Percentiles rank a stretch among this genome's conserved stretches.
phyloP scores from a whole-genome alignment of 2,329 filamentous ascomycete genomes.

The Elsinoe batatas region DNA sequence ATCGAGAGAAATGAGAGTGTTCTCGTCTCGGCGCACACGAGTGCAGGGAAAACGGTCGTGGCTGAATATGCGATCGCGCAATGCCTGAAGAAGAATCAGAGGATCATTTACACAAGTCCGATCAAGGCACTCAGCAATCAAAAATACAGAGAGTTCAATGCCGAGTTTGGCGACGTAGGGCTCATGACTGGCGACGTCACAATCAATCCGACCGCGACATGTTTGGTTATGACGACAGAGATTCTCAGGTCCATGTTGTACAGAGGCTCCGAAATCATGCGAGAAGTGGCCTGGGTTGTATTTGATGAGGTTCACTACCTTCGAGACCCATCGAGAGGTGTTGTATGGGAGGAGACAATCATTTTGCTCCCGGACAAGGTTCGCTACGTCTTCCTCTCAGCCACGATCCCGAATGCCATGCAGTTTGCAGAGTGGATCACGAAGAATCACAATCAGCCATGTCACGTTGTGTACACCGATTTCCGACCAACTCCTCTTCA shows the following conservation, averaged over 20 bases:
- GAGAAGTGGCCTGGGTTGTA: conserved; percentile 95
- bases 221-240: conserved; percentile 97
- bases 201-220: conserved; percentile 96
- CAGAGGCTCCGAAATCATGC: conserved; percentile 97
- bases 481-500: conserved; percentile 94
- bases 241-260: conserved; percentile 99
- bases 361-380: conserved; percentile 97
- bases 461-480: conserved; percentile 97
- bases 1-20: conserved; percentile 96
- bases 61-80: conserved; percentile 98
- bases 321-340: conserved; percentile 85
- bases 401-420: conserved; percentile 97
- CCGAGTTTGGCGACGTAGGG: conserved; percentile 91
- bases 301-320: conserved; percentile 99
- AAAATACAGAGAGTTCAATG: conserved; percentile 93
- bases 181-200: conserved; percentile 99
- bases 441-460: conserved; percentile 94
- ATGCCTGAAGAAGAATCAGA: conserved; percentile 91
- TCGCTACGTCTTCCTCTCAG: conserved; percentile 94
- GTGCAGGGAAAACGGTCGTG: conserved; percentile 95
- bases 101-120: conserved; percentile 97
- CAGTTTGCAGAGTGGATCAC: conserved; percentile 99
- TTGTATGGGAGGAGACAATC: conserved; percentile 99
- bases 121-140: conserved; percentile 99
- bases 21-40: conserved; percentile 91